Conservation (phyloP, 169 alveolate genomes). For the Eimeria acervulina region DNA sequence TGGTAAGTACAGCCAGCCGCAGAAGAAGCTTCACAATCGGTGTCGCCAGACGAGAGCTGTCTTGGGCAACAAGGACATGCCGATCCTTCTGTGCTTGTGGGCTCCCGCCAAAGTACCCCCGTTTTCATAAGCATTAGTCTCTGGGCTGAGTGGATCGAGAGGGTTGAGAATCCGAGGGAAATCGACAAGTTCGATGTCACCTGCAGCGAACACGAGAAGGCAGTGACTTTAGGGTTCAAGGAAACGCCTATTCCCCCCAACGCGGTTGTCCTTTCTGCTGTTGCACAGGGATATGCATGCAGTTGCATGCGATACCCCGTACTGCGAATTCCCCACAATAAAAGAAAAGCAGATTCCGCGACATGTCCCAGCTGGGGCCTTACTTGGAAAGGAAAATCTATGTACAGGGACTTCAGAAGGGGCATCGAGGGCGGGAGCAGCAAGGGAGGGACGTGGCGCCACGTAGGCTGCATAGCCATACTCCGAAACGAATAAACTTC, state of each 20-base stretch:
- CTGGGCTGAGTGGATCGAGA: slow-evolving; percentile 70
- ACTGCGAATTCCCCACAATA: not conserved
- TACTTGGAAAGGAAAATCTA: slow-evolving; percentile 75
- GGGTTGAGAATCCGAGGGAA: slow-evolving; percentile 60
- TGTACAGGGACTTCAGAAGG: slow-evolving; percentile 54
- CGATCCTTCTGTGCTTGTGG: not conserved
- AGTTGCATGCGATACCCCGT: not conserved
- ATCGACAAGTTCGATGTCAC: slow-evolving; percentile 58
- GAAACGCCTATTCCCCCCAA: not conserved
- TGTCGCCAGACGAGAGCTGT: not conserved
- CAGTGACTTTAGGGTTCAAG: not conserved
- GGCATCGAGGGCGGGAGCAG: slow-evolving; percentile 74
- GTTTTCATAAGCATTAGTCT: slow-evolving; percentile 69
- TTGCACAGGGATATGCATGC: not conserved
- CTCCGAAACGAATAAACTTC: not conserved
- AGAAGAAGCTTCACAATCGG: not conserved
- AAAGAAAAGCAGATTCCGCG: too few relatives aligned
- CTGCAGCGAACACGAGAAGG: not conserved
- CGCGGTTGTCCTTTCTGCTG: not conserved
- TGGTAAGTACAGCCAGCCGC: not conserved
- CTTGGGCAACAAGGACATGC: slow-evolving; percentile 41
- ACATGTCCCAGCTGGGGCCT: not conserved
- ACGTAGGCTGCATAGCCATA: slow-evolving; percentile 65
- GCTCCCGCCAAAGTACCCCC: slow-evolving; percentile 69
- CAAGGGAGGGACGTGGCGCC: slow-evolving; percentile 76